These are phyloP conservation scores for Volvox carteri DNA, from an alignment of 163 green algal genomes.

Conservation along the genomic window DNA sequence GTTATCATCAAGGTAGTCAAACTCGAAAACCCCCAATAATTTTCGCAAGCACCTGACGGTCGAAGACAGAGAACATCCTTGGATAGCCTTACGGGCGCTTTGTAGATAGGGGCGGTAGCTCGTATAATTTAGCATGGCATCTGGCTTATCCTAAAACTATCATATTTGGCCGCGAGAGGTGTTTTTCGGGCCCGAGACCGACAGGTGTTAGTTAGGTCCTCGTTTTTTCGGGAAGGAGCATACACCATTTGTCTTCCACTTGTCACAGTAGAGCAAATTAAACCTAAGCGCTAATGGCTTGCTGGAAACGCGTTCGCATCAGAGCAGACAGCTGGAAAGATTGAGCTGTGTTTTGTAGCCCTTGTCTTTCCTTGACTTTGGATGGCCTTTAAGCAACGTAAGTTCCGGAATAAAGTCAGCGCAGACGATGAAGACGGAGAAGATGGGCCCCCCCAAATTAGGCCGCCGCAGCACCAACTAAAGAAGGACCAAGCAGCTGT, in stretches of 20 bases:
- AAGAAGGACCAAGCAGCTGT: neutral
- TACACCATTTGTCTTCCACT: neutral
- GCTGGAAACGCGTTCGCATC: neutral
- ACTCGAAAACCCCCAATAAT: neutral
- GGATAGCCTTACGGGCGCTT: too few species aligned
- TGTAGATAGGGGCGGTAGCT: too few species aligned
- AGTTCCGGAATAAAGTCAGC: constrained; percentile 28
- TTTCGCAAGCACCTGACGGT: neutral
- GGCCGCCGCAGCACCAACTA: constrained; percentile 34
- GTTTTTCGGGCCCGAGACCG: too few species aligned
- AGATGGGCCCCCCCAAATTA: constrained; percentile 37
- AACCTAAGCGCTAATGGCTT: neutral
- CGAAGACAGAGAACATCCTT: neutral
- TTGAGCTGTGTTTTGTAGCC: neutral
- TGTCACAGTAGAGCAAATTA: neutral
- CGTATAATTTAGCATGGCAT: too few species aligned
- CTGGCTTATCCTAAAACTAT: too few species aligned
- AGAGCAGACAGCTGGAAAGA: neutral
- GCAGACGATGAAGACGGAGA: constrained; percentile 62
- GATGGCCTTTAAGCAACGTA: constrained; percentile 59
- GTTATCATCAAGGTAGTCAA: neutral
- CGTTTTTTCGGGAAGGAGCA: neutral
- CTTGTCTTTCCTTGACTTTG: neutral
- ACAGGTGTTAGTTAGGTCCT: neutral
- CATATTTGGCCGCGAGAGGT: too few species aligned